Evolutionary conservation across 495 filamentous ascomycete genomes (phyloP).

Genomic region (Penicillium steckii): DNA sequence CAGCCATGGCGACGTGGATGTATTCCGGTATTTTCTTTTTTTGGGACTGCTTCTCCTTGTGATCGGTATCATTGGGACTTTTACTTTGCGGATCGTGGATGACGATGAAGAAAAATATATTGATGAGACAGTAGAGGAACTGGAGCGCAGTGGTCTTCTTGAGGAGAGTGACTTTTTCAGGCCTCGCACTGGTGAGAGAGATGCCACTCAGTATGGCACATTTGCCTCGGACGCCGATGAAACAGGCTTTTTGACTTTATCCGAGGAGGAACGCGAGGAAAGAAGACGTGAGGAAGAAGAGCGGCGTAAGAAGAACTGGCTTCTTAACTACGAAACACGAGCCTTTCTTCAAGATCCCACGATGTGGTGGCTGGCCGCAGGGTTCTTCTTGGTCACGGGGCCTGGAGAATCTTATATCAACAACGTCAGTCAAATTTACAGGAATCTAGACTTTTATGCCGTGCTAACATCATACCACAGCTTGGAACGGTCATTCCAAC

Average conservation of each 20-base stretch:
- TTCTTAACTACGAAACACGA: slow-evolving; percentile 83
- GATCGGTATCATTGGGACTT: slow-evolving; percentile 71
- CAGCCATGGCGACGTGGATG: slow-evolving; percentile 74
- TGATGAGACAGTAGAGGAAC: slow-evolving; percentile 79
- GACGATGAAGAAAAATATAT: slow-evolving; percentile 68
- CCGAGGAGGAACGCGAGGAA: slow-evolving; percentile 47
- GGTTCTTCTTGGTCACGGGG: slow-evolving; percentile 91
- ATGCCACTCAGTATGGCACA: slow-evolving; percentile 53
- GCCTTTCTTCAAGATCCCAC: slow-evolving; percentile 81
- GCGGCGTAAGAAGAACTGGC: slow-evolving; percentile 72
- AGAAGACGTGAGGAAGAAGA: slow-evolving; percentile 60
- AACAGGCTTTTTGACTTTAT: slow-evolving; percentile 33
- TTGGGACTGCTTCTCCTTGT: slow-evolving; percentile 63
- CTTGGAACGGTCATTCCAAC: slow-evolving; percentile 90
- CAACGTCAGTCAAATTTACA: slow-evolving; percentile 52
- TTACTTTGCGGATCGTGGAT: slow-evolving; percentile 67
- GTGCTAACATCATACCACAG: slow-evolving; percentile 24
- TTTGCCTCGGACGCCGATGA: slow-evolving; percentile 31
- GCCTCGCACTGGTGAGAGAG: slow-evolving; percentile 31
- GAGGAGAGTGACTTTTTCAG: slow-evolving; percentile 67
- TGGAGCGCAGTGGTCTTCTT: slow-evolving; percentile 81
- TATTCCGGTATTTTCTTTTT: slow-evolving; percentile 83
- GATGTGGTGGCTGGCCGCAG: slow-evolving; percentile 91
- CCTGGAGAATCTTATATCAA: slow-evolving; percentile 97
- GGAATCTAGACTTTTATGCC: background rate